A percentile compares a stretch with the other conserved stretches of the same genome.
These are phyloP conservation scores for Tricholoma matsutake DNA, from an alignment of 768 basidiomycete genomes.

Conservation along the genomic window DNA sequence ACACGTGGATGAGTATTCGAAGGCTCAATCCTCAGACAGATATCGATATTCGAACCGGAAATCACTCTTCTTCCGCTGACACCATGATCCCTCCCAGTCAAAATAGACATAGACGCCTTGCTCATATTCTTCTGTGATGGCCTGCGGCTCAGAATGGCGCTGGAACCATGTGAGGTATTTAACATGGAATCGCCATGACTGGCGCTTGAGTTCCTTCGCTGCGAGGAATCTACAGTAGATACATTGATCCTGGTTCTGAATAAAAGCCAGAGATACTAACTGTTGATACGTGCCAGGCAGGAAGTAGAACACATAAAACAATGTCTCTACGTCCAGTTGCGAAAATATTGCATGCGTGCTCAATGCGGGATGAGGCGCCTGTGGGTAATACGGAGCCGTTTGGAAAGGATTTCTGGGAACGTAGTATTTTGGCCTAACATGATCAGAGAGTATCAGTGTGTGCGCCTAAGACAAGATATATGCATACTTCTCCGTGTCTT, in stretches of 20 bases:
- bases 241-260: slow-evolving; percentile 5
- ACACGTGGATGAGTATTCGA: slow-evolving; percentile 12
- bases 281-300: slow-evolving; percentile 97
- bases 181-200: slow-evolving; percentile 99
- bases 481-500: slow-evolving; percentile 90
- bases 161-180: slow-evolving; percentile 99
- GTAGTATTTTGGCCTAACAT: slow-evolving; percentile 88
- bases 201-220: slow-evolving; percentile 94
- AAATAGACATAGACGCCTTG: slow-evolving; percentile 99
- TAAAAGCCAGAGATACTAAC: slow-evolving; percentile 42
- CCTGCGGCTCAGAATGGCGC: slow-evolving; percentile 94
- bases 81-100: slow-evolving; percentile 99
- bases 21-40: slow-evolving; percentile 77
- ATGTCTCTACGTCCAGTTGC: slow-evolving; percentile 92
- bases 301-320: slow-evolving; percentile 99
- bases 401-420: slow-evolving; percentile 88
- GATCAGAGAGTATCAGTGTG: slow-evolving; percentile 10
- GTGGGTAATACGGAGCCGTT: slow-evolving; percentile 94
- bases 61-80: slow-evolving; percentile 95
- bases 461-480: slow-evolving; percentile 1
- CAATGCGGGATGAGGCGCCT: slow-evolving; percentile 75
- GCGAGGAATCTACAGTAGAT: slow-evolving; percentile 71
- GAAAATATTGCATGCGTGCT: slow-evolving; percentile 83
- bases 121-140: slow-evolving; percentile 99
- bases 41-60: slow-evolving; percentile 97